Percentiles rank a stretch among this genome's conserved stretches.
These are phyloP conservation scores for Lactarius sp. DNA, from an alignment of 768 basidiomycete species.

Conservation along the genomic window DNA sequence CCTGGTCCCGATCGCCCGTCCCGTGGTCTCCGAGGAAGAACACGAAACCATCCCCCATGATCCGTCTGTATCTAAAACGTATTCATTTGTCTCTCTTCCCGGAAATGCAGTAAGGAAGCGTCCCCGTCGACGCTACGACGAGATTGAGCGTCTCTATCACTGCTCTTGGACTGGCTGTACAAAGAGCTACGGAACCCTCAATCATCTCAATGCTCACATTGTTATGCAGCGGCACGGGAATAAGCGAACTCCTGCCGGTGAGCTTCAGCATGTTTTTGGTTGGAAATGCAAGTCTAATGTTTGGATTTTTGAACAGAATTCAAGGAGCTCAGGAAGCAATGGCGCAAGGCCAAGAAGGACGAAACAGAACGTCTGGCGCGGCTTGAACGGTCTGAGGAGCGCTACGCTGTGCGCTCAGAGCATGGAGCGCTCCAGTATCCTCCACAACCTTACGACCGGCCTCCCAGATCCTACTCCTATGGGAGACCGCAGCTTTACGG, in stretches of 20 bases:
- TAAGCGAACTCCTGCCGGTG: conserved; percentile 87
- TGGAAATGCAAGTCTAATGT: conserved; percentile 18
- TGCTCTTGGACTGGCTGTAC: conserved; percentile 59
- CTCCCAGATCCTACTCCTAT: conserved; percentile 5
- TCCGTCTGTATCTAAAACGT: conserved; percentile 50
- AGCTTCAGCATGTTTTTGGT: conserved; percentile 32
- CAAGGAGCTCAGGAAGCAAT: conserved; percentile 94
- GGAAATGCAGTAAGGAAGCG: conserved; percentile 80
- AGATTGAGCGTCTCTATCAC: conserved; percentile 90
- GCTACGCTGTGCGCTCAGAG: conserved; percentile 7
- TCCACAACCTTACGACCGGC: conserved; percentile 13
- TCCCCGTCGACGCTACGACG: conserved; percentile 83
- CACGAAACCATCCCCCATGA: conserved; percentile 19
- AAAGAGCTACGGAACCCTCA: conserved; percentile 90
- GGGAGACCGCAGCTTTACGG: conserved; percentile 16
- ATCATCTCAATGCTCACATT: conserved; percentile 97
- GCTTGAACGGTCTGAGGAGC: conserved; percentile 13
- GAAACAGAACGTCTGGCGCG: conserved; percentile 23
- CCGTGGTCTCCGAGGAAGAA: conserved; percentile 27
- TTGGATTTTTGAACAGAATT: conserved; percentile 64
- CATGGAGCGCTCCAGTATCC: conserved; percentile 4
- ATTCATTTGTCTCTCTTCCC: conserved; percentile 76
- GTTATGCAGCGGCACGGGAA: conserved; percentile 96
- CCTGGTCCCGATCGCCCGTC: conserved; percentile 18
- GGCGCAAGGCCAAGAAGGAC: conserved; percentile 93